Conservation (phyloP, 179 eudicot species). For the Silene vulgaris region DNA sequence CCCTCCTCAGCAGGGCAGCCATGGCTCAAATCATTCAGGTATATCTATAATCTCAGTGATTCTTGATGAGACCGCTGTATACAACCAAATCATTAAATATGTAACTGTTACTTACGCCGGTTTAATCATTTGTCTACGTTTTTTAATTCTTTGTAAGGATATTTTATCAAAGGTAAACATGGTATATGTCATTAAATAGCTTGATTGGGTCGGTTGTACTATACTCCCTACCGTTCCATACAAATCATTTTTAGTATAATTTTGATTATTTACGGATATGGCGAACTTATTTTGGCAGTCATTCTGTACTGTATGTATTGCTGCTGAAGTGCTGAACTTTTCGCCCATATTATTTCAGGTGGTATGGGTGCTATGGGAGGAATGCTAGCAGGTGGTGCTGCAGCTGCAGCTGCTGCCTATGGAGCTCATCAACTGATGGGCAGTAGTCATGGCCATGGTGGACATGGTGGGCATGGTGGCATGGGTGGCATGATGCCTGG, state of each 20-base stretch:
- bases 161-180: too few relatives aligned
- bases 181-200: too few relatives aligned
- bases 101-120: too few relatives aligned
- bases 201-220: too few relatives aligned
- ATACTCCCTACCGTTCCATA: too few relatives aligned
- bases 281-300: background rate
- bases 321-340: background rate
- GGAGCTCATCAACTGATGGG: slow-evolving; percentile 38
- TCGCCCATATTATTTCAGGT: slow-evolving; percentile 11
- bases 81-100: background rate
- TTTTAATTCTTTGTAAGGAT: too few relatives aligned
- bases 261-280: background rate
- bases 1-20: slow-evolving; percentile 28
- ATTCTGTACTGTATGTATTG: too few relatives aligned
- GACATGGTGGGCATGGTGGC: background rate
- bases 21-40: slow-evolving; percentile 31
- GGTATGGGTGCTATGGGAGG: slow-evolving; percentile 34
- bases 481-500: too few relatives aligned
- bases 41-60: background rate
- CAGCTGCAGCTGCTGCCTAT: slow-evolving; percentile 51
- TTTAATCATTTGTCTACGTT: too few relatives aligned
- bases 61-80: background rate
- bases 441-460: slow-evolving; percentile 26
- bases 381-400: slow-evolving; percentile 52
- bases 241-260: background rate